Evolutionary conservation across 805 yeast species (phyloP).

Genomic region (Saccharomycopsis oosterbeekiorum): DNA sequence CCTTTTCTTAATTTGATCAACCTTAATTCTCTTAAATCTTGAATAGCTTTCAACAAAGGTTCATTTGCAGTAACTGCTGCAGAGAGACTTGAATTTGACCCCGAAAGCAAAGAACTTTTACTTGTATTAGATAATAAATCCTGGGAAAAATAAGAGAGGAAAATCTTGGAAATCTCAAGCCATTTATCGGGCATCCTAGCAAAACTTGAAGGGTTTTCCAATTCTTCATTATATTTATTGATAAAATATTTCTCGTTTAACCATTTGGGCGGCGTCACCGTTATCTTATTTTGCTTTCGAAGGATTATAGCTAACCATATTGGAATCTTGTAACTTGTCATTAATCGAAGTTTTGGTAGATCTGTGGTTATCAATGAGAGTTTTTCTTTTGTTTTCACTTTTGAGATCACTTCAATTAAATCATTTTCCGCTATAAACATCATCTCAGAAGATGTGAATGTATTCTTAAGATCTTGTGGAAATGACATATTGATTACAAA

Average conservation of each 20-base stretch:
- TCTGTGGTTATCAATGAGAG: constrained; percentile 30
- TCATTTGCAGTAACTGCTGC: constrained; percentile 49
- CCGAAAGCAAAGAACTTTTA: not conserved
- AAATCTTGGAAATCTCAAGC: constrained; percentile 68
- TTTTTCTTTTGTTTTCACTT: constrained; percentile 2
- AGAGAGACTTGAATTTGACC: not conserved
- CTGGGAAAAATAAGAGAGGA: constrained; percentile 61
- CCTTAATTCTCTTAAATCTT: constrained; percentile 78
- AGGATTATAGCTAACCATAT: constrained; percentile 81
- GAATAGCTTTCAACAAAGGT: constrained; percentile 57
- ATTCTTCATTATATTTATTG: constrained; percentile 57
- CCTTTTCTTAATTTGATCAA: constrained; percentile 77
- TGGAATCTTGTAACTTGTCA: constrained; percentile 63
- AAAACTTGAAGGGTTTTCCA: constrained; percentile 46
- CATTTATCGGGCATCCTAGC: constrained; percentile 77
- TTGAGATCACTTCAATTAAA: constrained; percentile 39
- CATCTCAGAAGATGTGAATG: constrained; percentile 67
- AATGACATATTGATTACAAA: constrained; percentile 41
- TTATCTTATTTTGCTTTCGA: constrained; percentile 78
- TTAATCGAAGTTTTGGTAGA: constrained; percentile 52
- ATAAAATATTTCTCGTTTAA: constrained; percentile 45
- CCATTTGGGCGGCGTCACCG: constrained; percentile 83
- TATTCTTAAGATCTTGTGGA: constrained; percentile 42
- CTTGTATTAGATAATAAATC: constrained; percentile 36
- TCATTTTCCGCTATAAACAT: constrained; percentile 82